phyloP scores from a whole-genome alignment of 2,329 filamentous ascomycete species.

The Epichloe gansuensis region DNA sequence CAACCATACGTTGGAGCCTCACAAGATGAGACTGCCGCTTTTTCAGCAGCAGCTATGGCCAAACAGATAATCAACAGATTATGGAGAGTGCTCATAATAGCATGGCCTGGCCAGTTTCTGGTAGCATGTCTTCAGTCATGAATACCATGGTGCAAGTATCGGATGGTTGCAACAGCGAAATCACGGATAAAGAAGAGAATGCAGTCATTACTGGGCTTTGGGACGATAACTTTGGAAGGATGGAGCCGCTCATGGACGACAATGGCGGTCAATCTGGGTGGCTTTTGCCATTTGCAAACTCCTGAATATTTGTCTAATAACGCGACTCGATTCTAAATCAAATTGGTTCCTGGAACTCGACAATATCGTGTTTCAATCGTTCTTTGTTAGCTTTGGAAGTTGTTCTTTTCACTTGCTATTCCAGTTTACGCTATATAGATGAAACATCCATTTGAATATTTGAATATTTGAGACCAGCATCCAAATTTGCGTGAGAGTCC shows the following conservation, averaged over 20 bases:
- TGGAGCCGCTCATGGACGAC: not conserved
- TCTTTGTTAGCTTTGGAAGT: not conserved
- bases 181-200: not conserved
- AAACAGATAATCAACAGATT: not conserved
- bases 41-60: not conserved
- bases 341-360: not conserved
- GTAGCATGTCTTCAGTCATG: not conserved
- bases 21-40: not conserved
- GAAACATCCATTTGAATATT: not conserved
- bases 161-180: not conserved
- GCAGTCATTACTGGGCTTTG: not conserved
- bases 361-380: not conserved
- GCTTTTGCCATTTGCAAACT: not conserved
- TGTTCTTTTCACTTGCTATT: not conserved
- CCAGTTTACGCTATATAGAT: not conserved
- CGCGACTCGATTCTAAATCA: not conserved
- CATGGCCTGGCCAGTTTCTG: not conserved
- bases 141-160: not conserved
- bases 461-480: not conserved
- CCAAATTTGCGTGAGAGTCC: not conserved
- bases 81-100: not conserved
- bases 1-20: not conserved
- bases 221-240: not conserved
- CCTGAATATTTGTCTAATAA: not conserved
- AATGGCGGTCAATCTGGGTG: not conserved